Conservation (phyloP, 352 stramenopile species). For the Blastocystis sp. region DNA sequence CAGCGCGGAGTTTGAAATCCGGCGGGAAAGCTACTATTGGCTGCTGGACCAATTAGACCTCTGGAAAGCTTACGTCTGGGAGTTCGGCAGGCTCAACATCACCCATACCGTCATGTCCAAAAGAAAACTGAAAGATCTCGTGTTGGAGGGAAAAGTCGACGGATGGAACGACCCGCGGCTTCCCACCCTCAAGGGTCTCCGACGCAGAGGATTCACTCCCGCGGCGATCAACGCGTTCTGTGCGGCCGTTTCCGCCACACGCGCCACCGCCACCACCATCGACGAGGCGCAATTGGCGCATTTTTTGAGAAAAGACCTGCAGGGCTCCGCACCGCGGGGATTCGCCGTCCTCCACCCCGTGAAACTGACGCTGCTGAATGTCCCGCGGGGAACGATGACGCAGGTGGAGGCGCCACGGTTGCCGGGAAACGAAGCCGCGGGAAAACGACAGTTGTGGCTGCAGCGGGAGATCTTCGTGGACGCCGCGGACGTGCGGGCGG, state of each 20-base stretch:
- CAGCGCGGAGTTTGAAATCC: slow-evolving; percentile 96
- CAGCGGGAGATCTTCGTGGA: slow-evolving; percentile 58
- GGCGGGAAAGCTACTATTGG: slow-evolving; percentile 95
- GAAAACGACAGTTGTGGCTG: slow-evolving; percentile 32
- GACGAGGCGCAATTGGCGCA: slow-evolving; percentile 67
- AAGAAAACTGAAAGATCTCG: slow-evolving; percentile 89
- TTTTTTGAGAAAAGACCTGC: slow-evolving; percentile 68
- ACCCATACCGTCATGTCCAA: slow-evolving; percentile 96
- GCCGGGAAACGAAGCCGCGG: slow-evolving; percentile 58
- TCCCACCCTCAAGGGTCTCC: slow-evolving; percentile 85
- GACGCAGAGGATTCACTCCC: slow-evolving; percentile 74
- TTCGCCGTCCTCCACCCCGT: slow-evolving; percentile 73
- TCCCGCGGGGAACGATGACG: background rate
- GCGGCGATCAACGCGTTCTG: slow-evolving; percentile 80
- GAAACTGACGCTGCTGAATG: slow-evolving; percentile 70
- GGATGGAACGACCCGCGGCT: slow-evolving; percentile 90
- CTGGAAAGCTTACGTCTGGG: slow-evolving; percentile 84
- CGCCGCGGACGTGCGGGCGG: slow-evolving; percentile 56
- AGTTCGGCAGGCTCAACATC: slow-evolving; percentile 88
- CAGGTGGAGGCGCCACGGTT: slow-evolving; percentile 53
- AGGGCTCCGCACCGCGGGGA: slow-evolving; percentile 64
- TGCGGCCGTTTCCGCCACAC: slow-evolving; percentile 72
- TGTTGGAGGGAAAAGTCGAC: slow-evolving; percentile 67
- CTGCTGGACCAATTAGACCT: slow-evolving; percentile 78
- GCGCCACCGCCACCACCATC: slow-evolving; percentile 69